phyloP scores from a whole-genome alignment of 2,329 filamentous ascomycete species.

The Aphanoascus verrucosus region DNA sequence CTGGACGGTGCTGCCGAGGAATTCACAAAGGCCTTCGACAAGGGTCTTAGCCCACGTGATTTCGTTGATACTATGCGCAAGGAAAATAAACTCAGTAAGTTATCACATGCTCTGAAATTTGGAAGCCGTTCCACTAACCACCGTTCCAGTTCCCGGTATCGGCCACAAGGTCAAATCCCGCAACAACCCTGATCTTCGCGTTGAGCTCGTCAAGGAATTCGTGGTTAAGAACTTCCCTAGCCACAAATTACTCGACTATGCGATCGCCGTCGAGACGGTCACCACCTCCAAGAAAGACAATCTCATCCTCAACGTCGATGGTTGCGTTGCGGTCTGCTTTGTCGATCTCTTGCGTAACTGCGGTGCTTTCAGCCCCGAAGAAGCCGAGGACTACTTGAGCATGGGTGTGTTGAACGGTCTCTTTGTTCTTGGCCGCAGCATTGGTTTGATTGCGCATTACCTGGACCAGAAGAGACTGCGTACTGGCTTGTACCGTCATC shows the following conservation, averaged over 20 bases:
- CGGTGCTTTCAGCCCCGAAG: slow-evolving; percentile 88
- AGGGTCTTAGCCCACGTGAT: slow-evolving; percentile 94
- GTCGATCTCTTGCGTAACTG: slow-evolving; percentile 96
- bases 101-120: neutral
- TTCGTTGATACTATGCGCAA: slow-evolving; percentile 99
- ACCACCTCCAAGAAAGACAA: slow-evolving; percentile 99
- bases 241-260: slow-evolving; percentile 98
- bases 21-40: slow-evolving; percentile 96
- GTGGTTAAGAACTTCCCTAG: slow-evolving; percentile 94
- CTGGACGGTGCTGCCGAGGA: slow-evolving; percentile 96
- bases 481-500: slow-evolving; percentile 96
- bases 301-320: slow-evolving; percentile 97
- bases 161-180: slow-evolving; percentile 99
- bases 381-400: slow-evolving; percentile 95
- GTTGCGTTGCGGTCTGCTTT: slow-evolving; percentile 96
- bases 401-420: slow-evolving; percentile 99
- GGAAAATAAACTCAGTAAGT: slow-evolving; percentile 93
- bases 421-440: slow-evolving; percentile 92
- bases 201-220: slow-evolving; percentile 98
- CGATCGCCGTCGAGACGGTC: slow-evolving; percentile 91
- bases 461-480: slow-evolving; percentile 99
- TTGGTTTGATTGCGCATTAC: slow-evolving; percentile 99
- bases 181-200: slow-evolving; percentile 99
- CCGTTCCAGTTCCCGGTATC: slow-evolving; percentile 70
- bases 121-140: slow-evolving; percentile 21